These are phyloP conservation scores for Rubus parviflorus DNA, from an alignment of 306 rosid genomes.

Conservation along the genomic window DNA sequence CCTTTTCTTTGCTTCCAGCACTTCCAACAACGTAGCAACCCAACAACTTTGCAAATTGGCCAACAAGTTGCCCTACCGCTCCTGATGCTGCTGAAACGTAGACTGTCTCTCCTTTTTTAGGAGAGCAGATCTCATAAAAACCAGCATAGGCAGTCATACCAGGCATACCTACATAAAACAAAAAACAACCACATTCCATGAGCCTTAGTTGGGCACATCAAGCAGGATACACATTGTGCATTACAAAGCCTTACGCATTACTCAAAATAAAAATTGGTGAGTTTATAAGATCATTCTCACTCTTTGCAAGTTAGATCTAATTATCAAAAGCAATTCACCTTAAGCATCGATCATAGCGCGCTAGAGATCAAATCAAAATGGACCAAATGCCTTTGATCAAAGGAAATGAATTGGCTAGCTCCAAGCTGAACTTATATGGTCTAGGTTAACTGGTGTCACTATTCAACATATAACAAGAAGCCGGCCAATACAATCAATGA, in stretches of 20 bases:
- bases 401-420: too few species aligned
- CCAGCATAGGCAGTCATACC: constrained; percentile 46
- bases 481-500: neutral
- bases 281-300: too few species aligned
- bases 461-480: neutral
- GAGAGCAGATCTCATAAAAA: constrained; percentile 39
- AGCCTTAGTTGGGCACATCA: neutral
- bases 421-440: too few species aligned
- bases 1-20: constrained; percentile 54
- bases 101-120: constrained; percentile 53
- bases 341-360: too few species aligned
- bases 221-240: neutral
- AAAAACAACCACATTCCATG: neutral
- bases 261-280: neutral
- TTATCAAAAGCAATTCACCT: too few species aligned
- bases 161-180: constrained; percentile 40
- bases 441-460: neutral
- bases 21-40: constrained; percentile 67
- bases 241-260: neutral
- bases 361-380: too few species aligned
- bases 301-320: too few species aligned
- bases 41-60: constrained; percentile 39
- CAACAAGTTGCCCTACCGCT: constrained; percentile 44
- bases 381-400: too few species aligned
- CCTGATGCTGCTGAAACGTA: constrained; percentile 40